These are phyloP conservation scores for Trichoderma sp. DNA, from an alignment of 2,329 filamentous ascomycete species.

Conservation along the genomic window DNA sequence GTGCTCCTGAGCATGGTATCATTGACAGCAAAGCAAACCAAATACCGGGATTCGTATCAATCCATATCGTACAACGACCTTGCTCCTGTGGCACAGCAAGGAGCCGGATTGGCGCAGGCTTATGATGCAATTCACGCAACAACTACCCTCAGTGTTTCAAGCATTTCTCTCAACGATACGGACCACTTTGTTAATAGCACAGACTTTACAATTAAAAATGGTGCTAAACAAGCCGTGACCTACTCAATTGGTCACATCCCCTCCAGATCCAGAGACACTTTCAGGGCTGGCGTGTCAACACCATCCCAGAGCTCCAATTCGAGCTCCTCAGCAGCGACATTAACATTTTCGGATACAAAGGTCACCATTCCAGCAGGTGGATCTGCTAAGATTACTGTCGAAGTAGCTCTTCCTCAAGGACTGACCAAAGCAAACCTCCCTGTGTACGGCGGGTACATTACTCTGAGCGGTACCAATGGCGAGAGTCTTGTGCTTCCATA, in stretches of 20 bases:
- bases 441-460: conserved; percentile 49
- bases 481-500: conserved; percentile 47
- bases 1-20: conserved; percentile 55
- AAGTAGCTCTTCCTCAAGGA: conserved; percentile 45
- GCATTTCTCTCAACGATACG: conserved; percentile 67
- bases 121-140: conserved; percentile 62
- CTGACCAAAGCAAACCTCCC: conserved; percentile 42
- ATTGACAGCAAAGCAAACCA: conserved; percentile 52
- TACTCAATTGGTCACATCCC: conserved; percentile 57
- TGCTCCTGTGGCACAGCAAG: conserved; percentile 63
- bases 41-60: conserved; percentile 50
- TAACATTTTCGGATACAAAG: conserved; percentile 48
- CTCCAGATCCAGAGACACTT: conserved; percentile 58
- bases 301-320: conserved; percentile 52
- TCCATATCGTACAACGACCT: conserved; percentile 43
- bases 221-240: conserved; percentile 51
- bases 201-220: conserved; percentile 61
- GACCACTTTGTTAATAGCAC: conserved; percentile 55
- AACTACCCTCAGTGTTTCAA: conserved; percentile 56
- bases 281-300: conserved; percentile 39
- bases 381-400: conserved; percentile 51
- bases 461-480: conserved; percentile 47
- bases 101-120: conserved; percentile 63
- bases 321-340: conserved; percentile 45
- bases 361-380: conserved; percentile 50